Evolutionary conservation across 2,329 filamentous ascomycete genomes (phyloP).

Genomic region (Stachybotrys elegans): DNA sequence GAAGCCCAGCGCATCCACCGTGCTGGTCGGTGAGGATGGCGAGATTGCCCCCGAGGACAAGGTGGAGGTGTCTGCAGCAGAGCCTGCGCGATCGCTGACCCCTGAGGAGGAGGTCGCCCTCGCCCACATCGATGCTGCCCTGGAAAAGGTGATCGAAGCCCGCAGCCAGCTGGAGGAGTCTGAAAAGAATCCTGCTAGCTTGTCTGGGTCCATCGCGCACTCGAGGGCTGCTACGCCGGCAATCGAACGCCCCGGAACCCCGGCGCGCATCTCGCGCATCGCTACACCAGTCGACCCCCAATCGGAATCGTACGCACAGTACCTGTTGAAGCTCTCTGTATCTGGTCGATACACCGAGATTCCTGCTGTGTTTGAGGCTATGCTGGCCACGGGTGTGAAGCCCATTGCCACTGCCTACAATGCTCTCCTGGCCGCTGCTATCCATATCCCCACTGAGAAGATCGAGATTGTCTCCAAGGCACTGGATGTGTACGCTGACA

Average conservation of each 20-base stretch:
- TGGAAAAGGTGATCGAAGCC: conserved; percentile 70
- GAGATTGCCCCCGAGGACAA: conserved; percentile 21
- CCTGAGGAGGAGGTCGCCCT: conserved; percentile 54
- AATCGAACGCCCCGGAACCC: conserved; percentile 34
- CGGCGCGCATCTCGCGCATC: conserved; percentile 46
- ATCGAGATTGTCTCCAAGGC: conserved; percentile 86
- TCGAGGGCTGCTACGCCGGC: conserved; percentile 36
- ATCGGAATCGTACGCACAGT: conserved; percentile 67
- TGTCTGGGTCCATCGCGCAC: conserved; percentile 29
- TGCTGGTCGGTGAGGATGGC: conserved; percentile 56
- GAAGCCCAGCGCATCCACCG: conserved; percentile 59
- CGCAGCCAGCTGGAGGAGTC: conserved; percentile 40
- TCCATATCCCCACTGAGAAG: conserved; percentile 72
- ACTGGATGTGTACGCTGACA: conserved; percentile 91
- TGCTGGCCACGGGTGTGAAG: conserved; percentile 76
- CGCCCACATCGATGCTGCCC: conserved; percentile 79
- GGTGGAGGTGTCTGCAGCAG: conserved; percentile 28
- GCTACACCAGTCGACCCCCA: conserved; percentile 60
- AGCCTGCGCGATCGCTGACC: conserved; percentile 31
- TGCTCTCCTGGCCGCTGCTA: conserved; percentile 77
- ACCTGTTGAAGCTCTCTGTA: conserved; percentile 69
- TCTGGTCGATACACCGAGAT: conserved; percentile 78
- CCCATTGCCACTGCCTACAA: conserved; percentile 90
- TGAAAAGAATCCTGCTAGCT: conserved; percentile 35
- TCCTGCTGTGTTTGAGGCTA: conserved; percentile 82